Evolutionary conservation across 768 basidiomycete species (phyloP).

Genomic region (Pseudohyphozyma bogoriensis): DNA sequence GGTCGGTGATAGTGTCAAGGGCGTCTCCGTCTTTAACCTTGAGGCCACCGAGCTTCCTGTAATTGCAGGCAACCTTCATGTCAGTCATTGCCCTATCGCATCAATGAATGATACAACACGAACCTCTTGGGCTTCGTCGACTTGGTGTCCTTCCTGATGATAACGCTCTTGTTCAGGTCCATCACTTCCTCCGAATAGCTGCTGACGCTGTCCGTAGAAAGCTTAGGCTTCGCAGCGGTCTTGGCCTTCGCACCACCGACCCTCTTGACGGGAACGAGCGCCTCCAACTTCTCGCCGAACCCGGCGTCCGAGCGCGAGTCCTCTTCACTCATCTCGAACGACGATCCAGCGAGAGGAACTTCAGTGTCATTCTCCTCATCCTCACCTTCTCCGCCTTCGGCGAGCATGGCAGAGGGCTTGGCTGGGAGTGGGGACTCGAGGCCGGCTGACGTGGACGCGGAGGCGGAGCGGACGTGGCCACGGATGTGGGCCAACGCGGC

Average conservation of each 20-base stretch:
- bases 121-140: constrained; percentile 18
- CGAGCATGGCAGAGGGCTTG: not conserved
- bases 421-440: not conserved
- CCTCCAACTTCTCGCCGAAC: constrained; percentile 1
- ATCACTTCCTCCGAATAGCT: constrained; percentile 6
- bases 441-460: no score
- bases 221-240: not conserved
- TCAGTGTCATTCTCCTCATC: not conserved
- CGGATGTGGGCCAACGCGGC: not conserved
- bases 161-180: constrained; percentile 16
- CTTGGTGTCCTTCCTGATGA: constrained; percentile 13
- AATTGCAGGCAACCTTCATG: no score
- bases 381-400: not conserved
- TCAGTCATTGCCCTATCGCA: no score
- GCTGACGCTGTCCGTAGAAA: not conserved
- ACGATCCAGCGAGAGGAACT: not conserved
- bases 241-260: not conserved
- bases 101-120: not conserved
- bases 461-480: not conserved
- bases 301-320: not conserved
- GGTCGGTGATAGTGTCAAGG: constrained; percentile 11
- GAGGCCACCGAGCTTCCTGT: constrained; percentile 19
- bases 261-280: not conserved
- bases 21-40: constrained; percentile 17
- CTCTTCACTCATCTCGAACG: not conserved